A percentile compares a stretch with the other conserved stretches of the same genome.
phyloP scores from a whole-genome alignment of 352 stramenopile genomes.

The Phytophthora kernoviae region DNA sequence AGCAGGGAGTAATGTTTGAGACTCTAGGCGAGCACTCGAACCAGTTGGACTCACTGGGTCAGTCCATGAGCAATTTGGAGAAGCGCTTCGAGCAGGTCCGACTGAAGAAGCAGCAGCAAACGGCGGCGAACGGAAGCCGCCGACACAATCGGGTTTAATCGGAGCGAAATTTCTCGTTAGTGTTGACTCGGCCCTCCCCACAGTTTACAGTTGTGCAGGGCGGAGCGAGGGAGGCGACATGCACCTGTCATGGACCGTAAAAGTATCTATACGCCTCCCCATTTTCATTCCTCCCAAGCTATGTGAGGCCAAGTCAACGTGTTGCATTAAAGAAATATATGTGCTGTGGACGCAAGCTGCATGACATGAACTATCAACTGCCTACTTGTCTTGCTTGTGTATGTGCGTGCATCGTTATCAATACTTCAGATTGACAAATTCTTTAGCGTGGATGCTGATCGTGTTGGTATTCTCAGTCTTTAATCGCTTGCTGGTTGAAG shows the following conservation, averaged over 20 bases:
- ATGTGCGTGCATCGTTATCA: too few relatives aligned
- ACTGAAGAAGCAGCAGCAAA: slow-evolving; percentile 59
- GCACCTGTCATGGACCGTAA: slow-evolving; percentile 35
- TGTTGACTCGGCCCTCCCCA: slow-evolving; percentile 6
- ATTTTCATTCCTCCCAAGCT: slow-evolving; percentile 1
- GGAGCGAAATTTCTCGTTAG: slow-evolving; percentile 23
- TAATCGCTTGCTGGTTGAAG: too few relatives aligned
- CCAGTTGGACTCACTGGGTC: slow-evolving; percentile 74
- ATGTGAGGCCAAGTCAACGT: slow-evolving; percentile 28
- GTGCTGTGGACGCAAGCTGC: slow-evolving; percentile 24
- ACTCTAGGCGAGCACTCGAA: slow-evolving; percentile 83
- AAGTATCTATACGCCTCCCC: slow-evolving; percentile 43
- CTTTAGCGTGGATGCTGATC: too few relatives aligned
- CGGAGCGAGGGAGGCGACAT: slow-evolving; percentile 29
- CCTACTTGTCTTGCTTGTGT: too few relatives aligned
- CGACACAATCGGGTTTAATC: slow-evolving; percentile 35
- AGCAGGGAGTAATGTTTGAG: slow-evolving; percentile 89
- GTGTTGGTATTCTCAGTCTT: too few relatives aligned
- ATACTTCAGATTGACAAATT: too few relatives aligned
- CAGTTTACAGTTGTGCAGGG: slow-evolving; percentile 5
- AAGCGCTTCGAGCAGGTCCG: slow-evolving; percentile 81
- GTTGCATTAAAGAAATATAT: slow-evolving; percentile 49
- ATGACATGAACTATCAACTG: slow-evolving; percentile 2
- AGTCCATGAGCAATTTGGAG: slow-evolving; percentile 79
- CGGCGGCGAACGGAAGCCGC: slow-evolving; percentile 24